These are phyloP conservation scores for Kentomonas sorsogonicus DNA, from an alignment of 208 protist species.

Conservation along the genomic window DNA sequence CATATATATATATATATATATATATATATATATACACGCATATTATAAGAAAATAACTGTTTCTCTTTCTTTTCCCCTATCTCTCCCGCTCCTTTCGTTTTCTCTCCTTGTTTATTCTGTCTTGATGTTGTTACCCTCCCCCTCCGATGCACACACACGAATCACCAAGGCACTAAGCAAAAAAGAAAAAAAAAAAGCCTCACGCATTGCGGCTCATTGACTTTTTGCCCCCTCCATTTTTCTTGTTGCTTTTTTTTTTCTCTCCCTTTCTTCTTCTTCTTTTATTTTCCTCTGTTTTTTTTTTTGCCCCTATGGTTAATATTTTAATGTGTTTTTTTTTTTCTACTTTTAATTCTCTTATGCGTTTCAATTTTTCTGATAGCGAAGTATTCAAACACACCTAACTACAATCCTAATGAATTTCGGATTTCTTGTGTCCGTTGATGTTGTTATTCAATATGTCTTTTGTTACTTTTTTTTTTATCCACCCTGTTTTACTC, in stretches of 20 bases:
- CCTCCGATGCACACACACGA: neutral
- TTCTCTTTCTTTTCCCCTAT: no score
- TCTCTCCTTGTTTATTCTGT: constrained; percentile 2
- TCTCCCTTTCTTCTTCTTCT: constrained; percentile 13
- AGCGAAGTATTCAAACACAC: no score
- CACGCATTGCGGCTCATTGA: neutral
- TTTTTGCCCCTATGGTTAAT: neutral
- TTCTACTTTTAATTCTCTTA: neutral
- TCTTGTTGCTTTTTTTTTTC: constrained; percentile 14
- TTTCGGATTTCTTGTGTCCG: no score
- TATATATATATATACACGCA: no score
- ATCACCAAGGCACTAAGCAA: neutral
- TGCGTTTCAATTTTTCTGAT: constrained; percentile 5
- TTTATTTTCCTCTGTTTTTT: no score
- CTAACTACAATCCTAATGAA: no score
- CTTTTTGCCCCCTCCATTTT: constrained; percentile 2
- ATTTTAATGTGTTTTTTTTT: constrained; percentile 1
- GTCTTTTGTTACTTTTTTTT: constrained; percentile 10
- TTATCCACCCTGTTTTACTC: neutral
- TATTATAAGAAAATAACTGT: no score
- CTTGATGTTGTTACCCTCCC: neutral
- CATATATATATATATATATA: no score
- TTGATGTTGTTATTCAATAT: no score
- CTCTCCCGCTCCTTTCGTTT: constrained; percentile 4
- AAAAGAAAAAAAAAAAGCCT: constrained; percentile 6